A percentile compares a stretch with the other conserved stretches of the same genome.
Evolutionary conservation across 2,329 filamentous ascomycete genomes (phyloP).

Genomic region (Xylaria sp.): DNA sequence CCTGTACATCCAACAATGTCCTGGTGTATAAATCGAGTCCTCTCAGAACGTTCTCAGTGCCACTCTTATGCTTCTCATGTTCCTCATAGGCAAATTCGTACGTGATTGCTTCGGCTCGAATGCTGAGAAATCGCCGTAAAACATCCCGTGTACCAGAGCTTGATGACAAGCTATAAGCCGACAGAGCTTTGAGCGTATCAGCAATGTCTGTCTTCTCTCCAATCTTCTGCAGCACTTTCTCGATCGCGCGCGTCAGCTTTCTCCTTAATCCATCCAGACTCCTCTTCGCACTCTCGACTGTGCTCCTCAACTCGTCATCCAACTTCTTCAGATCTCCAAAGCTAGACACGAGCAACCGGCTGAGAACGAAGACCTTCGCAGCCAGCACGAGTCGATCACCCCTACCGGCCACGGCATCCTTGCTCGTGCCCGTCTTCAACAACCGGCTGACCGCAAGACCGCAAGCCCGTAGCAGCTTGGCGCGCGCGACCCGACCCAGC

Average conservation of each 20-base stretch:
- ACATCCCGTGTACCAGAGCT: conserved; percentile 76
- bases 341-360: conserved; percentile 68
- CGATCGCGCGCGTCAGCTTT: conserved; percentile 61
- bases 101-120: conserved; percentile 64
- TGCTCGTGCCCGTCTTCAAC: conserved; percentile 37
- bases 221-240: conserved; percentile 61
- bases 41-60: conserved; percentile 49
- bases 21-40: conserved; percentile 68
- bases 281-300: conserved; percentile 57
- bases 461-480: conserved; percentile 49
- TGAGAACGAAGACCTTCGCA: conserved; percentile 70
- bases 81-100: conserved; percentile 50
- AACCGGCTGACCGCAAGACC: conserved; percentile 45
- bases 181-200: conserved; percentile 66
- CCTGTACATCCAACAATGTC: conserved; percentile 72
- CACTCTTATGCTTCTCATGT: conserved; percentile 37
- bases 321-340: conserved; percentile 47
- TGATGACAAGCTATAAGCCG: conserved; percentile 75
- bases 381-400: conserved; percentile 52
- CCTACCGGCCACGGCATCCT: conserved; percentile 25
- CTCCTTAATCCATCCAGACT: conserved; percentile 57
- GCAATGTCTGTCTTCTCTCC: conserved; percentile 45
- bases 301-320: conserved; percentile 33
- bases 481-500: conserved; percentile 36
- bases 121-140: conserved; percentile 69